Conservation (phyloP, 108 stramenopile genomes). For the Epithemia pelagica region DNA sequence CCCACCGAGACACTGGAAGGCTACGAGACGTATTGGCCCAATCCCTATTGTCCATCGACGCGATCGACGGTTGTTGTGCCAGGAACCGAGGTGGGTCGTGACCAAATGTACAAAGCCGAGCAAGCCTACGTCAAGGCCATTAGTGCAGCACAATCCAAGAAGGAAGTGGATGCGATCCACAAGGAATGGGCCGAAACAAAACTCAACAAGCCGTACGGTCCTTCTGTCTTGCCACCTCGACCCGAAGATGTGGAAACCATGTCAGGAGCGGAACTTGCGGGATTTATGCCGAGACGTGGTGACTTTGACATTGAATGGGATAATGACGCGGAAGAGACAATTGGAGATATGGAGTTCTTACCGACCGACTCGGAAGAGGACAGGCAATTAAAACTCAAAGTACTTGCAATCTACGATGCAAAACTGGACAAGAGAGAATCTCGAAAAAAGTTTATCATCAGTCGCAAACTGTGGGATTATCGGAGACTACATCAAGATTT, state of each 20-base stretch:
- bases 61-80: constrained; percentile 21
- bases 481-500: constrained; percentile 63
- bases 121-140: constrained; percentile 56
- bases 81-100: constrained; percentile 76
- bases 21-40: constrained; percentile 47
- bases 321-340: constrained; percentile 86
- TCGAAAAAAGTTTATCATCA: constrained; percentile 78
- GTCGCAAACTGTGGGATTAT: constrained; percentile 73
- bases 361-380: constrained; percentile 73
- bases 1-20: constrained; percentile 58
- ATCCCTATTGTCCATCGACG: constrained; percentile 58
- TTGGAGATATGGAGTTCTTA: constrained; percentile 91
- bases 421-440: constrained; percentile 85
- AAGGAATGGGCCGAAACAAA: constrained; percentile 65
- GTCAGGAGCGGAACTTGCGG: constrained; percentile 74
- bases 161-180: constrained; percentile 52
- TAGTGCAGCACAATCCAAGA: constrained; percentile 22
- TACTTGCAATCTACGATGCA: constrained; percentile 81
- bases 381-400: constrained; percentile 77
- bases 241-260: constrained; percentile 57
- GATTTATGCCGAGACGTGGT: constrained; percentile 90
- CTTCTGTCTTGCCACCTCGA: constrained; percentile 72
- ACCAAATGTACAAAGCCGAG: constrained; percentile 67
- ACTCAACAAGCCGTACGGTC: constrained; percentile 43
- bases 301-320: constrained; percentile 97